Evolutionary conservation across 1,284 basidiomycete genomes (phyloP), one percentile per base, ranked within the genome.

Genomic region (Cryptococcus floricola): DNA sequence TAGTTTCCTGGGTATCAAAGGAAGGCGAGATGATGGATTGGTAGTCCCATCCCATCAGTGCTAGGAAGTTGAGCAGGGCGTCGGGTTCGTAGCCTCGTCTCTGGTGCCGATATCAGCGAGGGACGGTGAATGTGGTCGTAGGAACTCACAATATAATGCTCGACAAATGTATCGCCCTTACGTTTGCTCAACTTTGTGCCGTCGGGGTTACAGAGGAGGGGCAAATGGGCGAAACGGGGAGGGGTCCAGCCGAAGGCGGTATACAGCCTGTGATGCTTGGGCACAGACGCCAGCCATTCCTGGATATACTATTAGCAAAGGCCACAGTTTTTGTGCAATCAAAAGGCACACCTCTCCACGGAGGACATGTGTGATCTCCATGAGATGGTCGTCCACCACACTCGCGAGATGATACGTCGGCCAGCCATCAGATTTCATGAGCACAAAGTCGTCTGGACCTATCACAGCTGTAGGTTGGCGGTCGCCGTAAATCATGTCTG

Each of bases 391-490:
- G 63, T 99, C 96, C 0, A 96, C 90, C 0, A 98, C 90, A 34
- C 86, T 94, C 0, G 96, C 95, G 2, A 99, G 83, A 64, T 98
- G 96, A 71, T 98, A 98, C 0, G 96, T 98, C 1, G 96, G 96
- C 74, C 89, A 95, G 0, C 85, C 81, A 72, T 98, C 94, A 0
- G 88, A 87, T 76, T 98, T 98, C 62, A 98, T 80, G 1, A 99
- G 79, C 52, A 98, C 85, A 12, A 93, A 92, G 71, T 99, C 95
- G 34, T 94, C 96, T 4, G 49, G 44, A 18, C 51, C 57, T 12
- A 65, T 61, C 13, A 57, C 52, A 3, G 62, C 56, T 25, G 59
- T 68, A 12, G 61, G 61, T 50, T 70, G 61, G 4, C 64, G 57
- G 14, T 61, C 53, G 10, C 69, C 69, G 52, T 71, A 75, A 16